These are phyloP conservation scores for Xylariaceae sp. DNA, from an alignment of 2,329 filamentous ascomycete genomes.

Conservation along the genomic window DNA sequence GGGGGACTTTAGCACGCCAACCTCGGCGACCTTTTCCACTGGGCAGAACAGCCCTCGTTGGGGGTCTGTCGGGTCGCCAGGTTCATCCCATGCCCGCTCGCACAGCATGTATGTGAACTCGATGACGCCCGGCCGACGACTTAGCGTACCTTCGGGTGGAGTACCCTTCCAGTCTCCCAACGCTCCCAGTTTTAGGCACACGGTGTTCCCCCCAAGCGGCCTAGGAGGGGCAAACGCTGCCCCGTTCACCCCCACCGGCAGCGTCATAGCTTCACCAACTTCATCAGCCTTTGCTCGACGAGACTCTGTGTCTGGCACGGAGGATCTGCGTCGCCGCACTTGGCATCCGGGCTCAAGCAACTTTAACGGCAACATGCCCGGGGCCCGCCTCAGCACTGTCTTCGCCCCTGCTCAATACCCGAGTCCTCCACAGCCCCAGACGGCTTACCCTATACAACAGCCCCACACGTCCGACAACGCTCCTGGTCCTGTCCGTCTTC, in stretches of 20 bases:
- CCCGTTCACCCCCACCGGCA: conserved; percentile 53
- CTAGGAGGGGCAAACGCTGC: conserved; percentile 50
- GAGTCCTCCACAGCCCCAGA: conserved; percentile 46
- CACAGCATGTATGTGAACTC: conserved; percentile 66
- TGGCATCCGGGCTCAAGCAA: conserved; percentile 80
- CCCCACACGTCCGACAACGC: conserved; percentile 48
- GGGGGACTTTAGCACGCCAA: conserved; percentile 73
- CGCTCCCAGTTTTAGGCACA: conserved; percentile 49
- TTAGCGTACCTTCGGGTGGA: conserved; percentile 73
- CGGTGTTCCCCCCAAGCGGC: conserved; percentile 38
- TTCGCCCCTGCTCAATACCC: conserved; percentile 60
- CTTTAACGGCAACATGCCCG: conserved; percentile 54
- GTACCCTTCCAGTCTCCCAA: conserved; percentile 69
- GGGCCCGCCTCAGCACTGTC: conserved; percentile 70
- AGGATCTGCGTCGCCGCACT: conserved; percentile 77
- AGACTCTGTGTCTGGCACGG: conserved; percentile 59
- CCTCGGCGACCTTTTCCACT: conserved; percentile 74
- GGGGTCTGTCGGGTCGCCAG: conserved; percentile 67
- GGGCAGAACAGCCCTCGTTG: conserved; percentile 73
- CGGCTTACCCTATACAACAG: conserved; percentile 39
- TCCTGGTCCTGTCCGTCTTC: conserved; percentile 64
- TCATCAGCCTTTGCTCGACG: conserved; percentile 58
- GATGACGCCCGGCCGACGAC: conserved; percentile 63
- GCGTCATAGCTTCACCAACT: conserved; percentile 60
- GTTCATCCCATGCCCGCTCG: conserved; percentile 61